Evolutionary conservation across 768 basidiomycete genomes (phyloP).

Genomic region (Lanmaoa rubissima): DNA sequence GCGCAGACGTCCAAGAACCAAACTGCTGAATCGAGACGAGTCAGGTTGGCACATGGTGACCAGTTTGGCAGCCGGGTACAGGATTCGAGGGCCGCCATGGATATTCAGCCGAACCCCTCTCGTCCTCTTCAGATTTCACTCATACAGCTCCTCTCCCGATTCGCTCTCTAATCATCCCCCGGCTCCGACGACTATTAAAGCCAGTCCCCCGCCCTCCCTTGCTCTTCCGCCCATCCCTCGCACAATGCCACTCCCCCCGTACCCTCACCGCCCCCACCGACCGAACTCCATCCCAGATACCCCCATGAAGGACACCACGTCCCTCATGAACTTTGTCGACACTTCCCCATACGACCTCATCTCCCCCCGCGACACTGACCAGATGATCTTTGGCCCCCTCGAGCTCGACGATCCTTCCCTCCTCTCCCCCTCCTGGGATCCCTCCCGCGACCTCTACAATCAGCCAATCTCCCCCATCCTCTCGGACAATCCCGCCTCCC

Average conservation of each 20-base stretch:
- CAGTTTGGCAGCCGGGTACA: conserved; percentile 34
- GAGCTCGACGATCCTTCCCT: conserved; percentile 33
- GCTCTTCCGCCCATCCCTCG: conserved; percentile 28
- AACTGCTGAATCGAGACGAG: conserved; percentile 39
- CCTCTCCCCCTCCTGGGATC: conserved; percentile 31
- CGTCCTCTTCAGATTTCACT: conserved; percentile 34
- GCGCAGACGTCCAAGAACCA: conserved; percentile 18
- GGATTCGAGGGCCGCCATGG: conserved; percentile 32
- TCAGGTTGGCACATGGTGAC: conserved; percentile 41
- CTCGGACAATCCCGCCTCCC: conserved; percentile 38
- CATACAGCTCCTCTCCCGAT: conserved; percentile 29
- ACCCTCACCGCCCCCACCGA: conserved; percentile 37
- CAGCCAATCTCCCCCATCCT: conserved; percentile 42
- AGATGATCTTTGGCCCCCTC: conserved; percentile 36
- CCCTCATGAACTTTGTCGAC: conserved; percentile 38
- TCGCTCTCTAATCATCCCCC: conserved; percentile 25
- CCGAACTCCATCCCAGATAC: conserved; percentile 18
- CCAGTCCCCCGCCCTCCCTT: conserved; percentile 13
- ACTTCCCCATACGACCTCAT: conserved; percentile 42
- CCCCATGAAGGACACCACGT: conserved; percentile 28
- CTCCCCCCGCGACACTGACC: conserved; percentile 30
- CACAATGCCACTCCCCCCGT: conserved; percentile 43
- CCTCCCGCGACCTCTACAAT: conserved; percentile 35
- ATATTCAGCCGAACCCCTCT: conserved; percentile 43
- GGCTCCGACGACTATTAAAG: conserved; percentile 42